A percentile compares a stretch with the other conserved stretches of the same genome.
Evolutionary conservation across 2,329 filamentous ascomycete genomes (phyloP).

Genomic region (Scorias spongiosa): DNA sequence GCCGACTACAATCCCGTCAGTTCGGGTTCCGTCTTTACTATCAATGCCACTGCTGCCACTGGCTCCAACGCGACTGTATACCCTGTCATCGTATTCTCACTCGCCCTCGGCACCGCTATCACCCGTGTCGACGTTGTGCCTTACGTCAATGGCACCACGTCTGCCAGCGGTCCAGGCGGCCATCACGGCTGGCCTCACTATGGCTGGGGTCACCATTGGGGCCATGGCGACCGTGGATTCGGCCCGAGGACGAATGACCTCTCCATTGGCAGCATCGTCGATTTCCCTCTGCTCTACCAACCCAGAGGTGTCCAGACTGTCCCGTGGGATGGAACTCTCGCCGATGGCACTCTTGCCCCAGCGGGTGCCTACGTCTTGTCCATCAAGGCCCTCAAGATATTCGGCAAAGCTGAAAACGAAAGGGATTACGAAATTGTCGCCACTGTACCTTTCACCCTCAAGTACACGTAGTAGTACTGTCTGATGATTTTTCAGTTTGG

Average conservation of each 20-base stretch:
- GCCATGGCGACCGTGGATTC: background rate
- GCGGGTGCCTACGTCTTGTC: constrained; percentile 16
- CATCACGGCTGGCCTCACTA: background rate
- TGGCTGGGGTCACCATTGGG: background rate
- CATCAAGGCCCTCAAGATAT: constrained; percentile 16
- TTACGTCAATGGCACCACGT: constrained; percentile 2
- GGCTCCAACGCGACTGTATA: constrained; percentile 8
- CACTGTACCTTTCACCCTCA: constrained; percentile 11
- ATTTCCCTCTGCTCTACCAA: constrained; percentile 8
- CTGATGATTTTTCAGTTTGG: background rate
- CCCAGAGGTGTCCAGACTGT: constrained; percentile 6
- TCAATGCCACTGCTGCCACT: constrained; percentile 9
- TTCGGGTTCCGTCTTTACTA: constrained; percentile 9
- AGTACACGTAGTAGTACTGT: constrained; percentile 1
- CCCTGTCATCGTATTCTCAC: constrained; percentile 11
- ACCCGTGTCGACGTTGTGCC: constrained; percentile 6
- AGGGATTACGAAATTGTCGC: constrained; percentile 15
- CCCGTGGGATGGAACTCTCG: constrained; percentile 13
- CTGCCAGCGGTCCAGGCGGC: background rate
- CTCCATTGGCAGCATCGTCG: constrained; percentile 6
- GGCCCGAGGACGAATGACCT: background rate
- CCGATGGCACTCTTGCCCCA: constrained; percentile 13
- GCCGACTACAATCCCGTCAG: constrained; percentile 4
- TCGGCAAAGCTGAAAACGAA: constrained; percentile 11
- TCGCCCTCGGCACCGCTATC: constrained; percentile 7